Base-by-base conservation (phyloP, 768 basidiomycete species). In the Hydnomerulius pinastri region DNA sequence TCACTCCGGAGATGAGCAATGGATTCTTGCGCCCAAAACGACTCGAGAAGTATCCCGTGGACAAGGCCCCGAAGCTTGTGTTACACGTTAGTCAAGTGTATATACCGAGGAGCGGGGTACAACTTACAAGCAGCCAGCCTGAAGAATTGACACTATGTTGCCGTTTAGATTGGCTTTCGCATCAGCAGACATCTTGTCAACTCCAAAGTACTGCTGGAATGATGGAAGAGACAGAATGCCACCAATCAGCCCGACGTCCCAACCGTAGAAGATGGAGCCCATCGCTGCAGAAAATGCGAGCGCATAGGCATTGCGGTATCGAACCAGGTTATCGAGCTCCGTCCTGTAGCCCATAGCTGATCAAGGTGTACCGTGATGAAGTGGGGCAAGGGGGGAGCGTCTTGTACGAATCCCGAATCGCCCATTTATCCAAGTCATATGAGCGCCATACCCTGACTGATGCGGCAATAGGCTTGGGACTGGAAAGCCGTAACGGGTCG, bases 71-170 rank as follows among this genome's bases (percentile, higher is more conserved):
- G 35, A 79, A 77, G 54, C 78, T 77, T 54, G 10, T 46, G 17
- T 4, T 8, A 20, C n/a, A 17, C 18, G 21, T 53, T 8, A 58
- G 36, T 9, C 11, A 2, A 6, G 7, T n/a, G 6, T 28, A 7
- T 36, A 12, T 37, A 25, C 4, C 11, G 8, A 11, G 42, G 9
- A 11, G 17, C 3, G 4, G 11, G 18, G 25, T 28, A n/a, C 8
- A 12, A 59, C 77, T 56, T 57, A 79, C 78, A 78, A 74, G 48
- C 72, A 76, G 4, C 78, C 77, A 3, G 68, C 76, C 49, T 80
- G 79, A 21, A 80, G 57, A 24, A 78, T 66, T 0, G 79, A 68
- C n/a, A 81, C 80, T 23, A 81, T 77, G 51, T 80, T 77, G 5
- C 79, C 80, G 30, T 67, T 70, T 23, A 81, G 50, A 46, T 73